Evolutionary conservation across 2,329 filamentous ascomycete species (phyloP), one percentile per base, ranked within the genome.

Genomic region (Aureobasidium sp.): DNA sequence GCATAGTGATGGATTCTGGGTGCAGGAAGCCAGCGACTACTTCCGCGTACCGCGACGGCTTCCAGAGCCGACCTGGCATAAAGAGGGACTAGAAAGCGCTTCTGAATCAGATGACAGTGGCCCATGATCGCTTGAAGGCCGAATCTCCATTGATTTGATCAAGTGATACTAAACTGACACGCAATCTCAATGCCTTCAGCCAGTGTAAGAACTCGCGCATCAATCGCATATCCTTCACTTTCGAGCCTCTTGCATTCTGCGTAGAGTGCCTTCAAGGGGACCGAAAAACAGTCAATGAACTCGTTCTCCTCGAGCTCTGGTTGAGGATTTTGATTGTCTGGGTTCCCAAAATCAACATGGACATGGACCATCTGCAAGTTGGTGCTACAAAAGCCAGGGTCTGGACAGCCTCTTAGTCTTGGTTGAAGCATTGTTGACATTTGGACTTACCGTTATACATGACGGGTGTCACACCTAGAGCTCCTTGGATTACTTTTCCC

Each of bases 131-230:
- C n/a, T n/a, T n/a, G n/a, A n/a, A n/a, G n/a, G n/a, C n/a, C n/a
- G 7, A 29, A 12, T 29, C 27, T 34, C 12, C 30, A 6, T 14
- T 5, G 12, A 34, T 14, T 5, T 14, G 10, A 34, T 29, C 24
- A 53, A 32, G 49, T 19, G 30, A 72, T 54, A 53, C 64, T 71
- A 66, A 67, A 73, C 42, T 66, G 56, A 71, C 81, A 85, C 17
- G 84, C 84, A 57, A 88, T 70, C 64, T 90, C 82, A 56, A 91
- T 83, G 0, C 87, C 87, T 67, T 91, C 86, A 0, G 87, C 88
- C 40, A 91, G 69, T 4, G 85, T 88, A 1, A 84, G 87, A 2
- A 91, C 83, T 34, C 87, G 75, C 5, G 86, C 86, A 68, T 93
- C 88, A 59, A 93, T 87, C 1, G 85, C 87, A 67, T 80, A 90